Evolutionary conservation across 2,329 filamentous ascomycete genomes (phyloP), one percentile per base, ranked within the genome.

Genomic region (Coleophoma crateriformis): DNA sequence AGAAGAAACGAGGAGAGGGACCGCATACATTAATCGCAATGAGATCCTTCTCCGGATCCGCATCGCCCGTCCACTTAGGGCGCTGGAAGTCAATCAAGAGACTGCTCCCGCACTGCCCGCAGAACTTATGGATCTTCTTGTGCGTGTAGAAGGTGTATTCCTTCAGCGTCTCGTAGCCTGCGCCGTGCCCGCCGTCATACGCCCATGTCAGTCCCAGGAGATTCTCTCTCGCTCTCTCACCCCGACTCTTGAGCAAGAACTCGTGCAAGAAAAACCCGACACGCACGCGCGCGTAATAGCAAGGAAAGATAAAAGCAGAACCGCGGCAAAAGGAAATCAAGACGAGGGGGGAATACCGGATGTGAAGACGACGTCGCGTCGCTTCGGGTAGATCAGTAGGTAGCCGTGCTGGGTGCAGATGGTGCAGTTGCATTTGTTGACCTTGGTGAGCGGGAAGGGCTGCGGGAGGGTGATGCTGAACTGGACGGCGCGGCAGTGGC

Each of bases 381-480:
- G 46, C 37, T 32, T 46, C 13, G 66, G 61, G 22, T 68, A 58
- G 33, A 66, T 46, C 50, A 65, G 71, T 14, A 77, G 58, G 45
- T 72, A 71, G n/a, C 67, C 72, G 57, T 75, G 76, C 54, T 72
- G 76, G 56, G 54, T 56, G 63, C 84, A 85, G 53, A 85, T 78
- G 65, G 81, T 85, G 68, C 86, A 88, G 65, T 82, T 84, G 67
- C 85, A 85, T 57, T 77, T 71, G 4, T 67, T 61, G 10, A 73
- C 74, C 10, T 72, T 64, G 59, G 78, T 79, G 53, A 85, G 73
- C 4, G 52, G 56, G 27, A 58, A 55, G 2, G 57, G 50, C 60
- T 84, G 77, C 33, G 81, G 77, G 12, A 82, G 49, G 4, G 67
- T 64, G 47, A 70, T 61, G 59, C 76, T 74, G 59, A 73, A 80